These are phyloP conservation scores for Auricularia sp. DNA, from an alignment of 768 basidiomycete species.

Conservation along the genomic window DNA sequence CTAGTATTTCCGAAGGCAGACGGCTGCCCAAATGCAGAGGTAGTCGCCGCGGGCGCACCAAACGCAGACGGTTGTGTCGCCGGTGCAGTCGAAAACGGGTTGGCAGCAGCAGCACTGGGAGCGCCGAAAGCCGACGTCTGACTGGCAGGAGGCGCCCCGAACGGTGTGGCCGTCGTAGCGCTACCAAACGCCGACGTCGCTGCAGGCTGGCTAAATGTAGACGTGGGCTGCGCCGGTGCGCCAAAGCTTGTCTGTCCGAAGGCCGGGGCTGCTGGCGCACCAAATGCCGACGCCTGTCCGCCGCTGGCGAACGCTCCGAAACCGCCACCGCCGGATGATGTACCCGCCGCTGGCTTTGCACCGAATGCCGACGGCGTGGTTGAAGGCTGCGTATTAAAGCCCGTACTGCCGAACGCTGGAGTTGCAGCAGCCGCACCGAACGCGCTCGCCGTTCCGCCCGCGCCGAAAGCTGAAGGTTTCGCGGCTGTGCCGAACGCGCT, in stretches of 20 bases:
- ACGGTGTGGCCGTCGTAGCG: slow-evolving; percentile 3
- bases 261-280: slow-evolving; percentile 45
- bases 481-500: not conserved
- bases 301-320: not conserved
- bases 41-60: not conserved
- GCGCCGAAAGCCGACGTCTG: not conserved
- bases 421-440: not conserved
- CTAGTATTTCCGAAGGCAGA: not conserved
- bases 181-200: slow-evolving; percentile 27
- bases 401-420: not conserved
- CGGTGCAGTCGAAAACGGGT: not conserved
- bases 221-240: slow-evolving; percentile 9
- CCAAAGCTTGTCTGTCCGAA: slow-evolving; percentile 25
- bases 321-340: not conserved
- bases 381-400: not conserved
- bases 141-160: not conserved
- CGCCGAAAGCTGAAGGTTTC: not conserved
- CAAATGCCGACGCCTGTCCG: slow-evolving; percentile 48
- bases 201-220: slow-evolving; percentile 28
- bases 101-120: not conserved
- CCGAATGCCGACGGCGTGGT: not conserved
- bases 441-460: not conserved
- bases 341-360: not conserved
- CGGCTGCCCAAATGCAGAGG: not conserved
- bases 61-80: slow-evolving; percentile 4